A percentile compares a stretch with the other conserved stretches of the same genome.
Conservation (phyloP, 805 yeast genomes). For the Teunomyces barrocoloradensis region DNA sequence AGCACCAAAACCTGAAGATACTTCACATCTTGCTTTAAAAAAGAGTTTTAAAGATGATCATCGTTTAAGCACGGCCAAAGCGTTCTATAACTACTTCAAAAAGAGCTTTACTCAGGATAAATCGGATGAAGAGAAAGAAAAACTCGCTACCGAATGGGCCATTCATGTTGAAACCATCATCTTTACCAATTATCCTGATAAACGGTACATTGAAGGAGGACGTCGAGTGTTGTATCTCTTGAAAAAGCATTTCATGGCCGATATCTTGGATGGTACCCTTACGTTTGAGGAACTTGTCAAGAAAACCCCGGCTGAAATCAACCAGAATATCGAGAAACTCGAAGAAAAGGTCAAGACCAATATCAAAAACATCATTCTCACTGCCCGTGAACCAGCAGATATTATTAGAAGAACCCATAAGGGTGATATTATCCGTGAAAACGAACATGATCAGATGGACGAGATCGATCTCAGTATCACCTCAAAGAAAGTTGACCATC, state of each 20-base stretch:
- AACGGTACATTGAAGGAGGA: conserved; percentile 62
- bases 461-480: conserved; percentile 27
- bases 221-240: conserved; percentile 64
- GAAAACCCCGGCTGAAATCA: conserved; percentile 73
- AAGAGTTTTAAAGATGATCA: conserved; percentile 30
- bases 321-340: conserved; percentile 67
- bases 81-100: conserved; percentile 46
- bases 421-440: conserved; percentile 80
- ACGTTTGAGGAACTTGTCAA: conserved; percentile 58
- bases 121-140: conserved; percentile 23
- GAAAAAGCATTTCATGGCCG: conserved; percentile 58
- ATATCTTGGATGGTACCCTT: conserved; percentile 54
- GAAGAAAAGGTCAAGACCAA: conserved; percentile 72
- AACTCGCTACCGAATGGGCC: conserved; percentile 46
- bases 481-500: conserved; percentile 35
- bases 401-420: conserved; percentile 78
- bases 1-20: conserved; percentile 6
- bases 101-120: conserved; percentile 36
- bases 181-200: conserved; percentile 28
- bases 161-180: conserved; percentile 51
- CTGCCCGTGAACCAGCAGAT: conserved; percentile 52
- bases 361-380: conserved; percentile 65
- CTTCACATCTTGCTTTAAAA: conserved; percentile 12
- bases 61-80: conserved; percentile 49
- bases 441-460: conserved; percentile 20